Percentiles rank a stretch among this genome's conserved stretches.
These are phyloP conservation scores for Gryganskiella cystojenkinii DNA, from an alignment of 192 early-diverging fungal genomes.

Conservation along the genomic window DNA sequence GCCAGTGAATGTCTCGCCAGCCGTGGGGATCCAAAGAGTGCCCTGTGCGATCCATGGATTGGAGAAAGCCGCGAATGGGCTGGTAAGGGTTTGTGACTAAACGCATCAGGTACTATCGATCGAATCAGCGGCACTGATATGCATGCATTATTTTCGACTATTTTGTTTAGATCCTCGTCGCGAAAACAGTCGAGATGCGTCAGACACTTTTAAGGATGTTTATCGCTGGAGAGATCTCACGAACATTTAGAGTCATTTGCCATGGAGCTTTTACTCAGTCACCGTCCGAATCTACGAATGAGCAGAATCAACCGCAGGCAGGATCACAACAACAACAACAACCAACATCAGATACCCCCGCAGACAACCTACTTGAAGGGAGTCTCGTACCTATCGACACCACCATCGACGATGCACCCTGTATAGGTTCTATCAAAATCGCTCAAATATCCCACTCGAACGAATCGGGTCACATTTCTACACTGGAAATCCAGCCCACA, in stretches of 20 bases:
- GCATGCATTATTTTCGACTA: too few species aligned
- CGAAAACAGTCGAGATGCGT: constrained; percentile 46
- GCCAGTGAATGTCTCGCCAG: constrained; percentile 27
- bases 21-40: constrained; percentile 30
- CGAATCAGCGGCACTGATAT: too few species aligned
- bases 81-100: constrained; percentile 53
- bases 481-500: constrained; percentile 31
- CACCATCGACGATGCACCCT: constrained; percentile 8
- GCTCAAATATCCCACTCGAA: constrained; percentile 50
- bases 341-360: constrained; percentile 30
- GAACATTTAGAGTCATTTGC: constrained; percentile 50
- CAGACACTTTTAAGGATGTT: constrained; percentile 44
- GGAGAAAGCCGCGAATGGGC: constrained; percentile 66
- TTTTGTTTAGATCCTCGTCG: constrained; percentile 53
- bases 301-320: neutral
- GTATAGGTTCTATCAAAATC: constrained; percentile 24
- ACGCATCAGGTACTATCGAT: too few species aligned
- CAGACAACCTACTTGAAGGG: neutral
- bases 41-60: constrained; percentile 58
- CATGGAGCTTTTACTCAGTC: constrained; percentile 27
- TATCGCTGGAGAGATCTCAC: constrained; percentile 26
- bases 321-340: constrained; percentile 23
- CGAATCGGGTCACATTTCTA: constrained; percentile 43
- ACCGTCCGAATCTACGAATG: neutral
- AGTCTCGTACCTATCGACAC: neutral